phyloP scores from a whole-genome alignment of 2,329 filamentous ascomycete species.

The Penicillium sp. region DNA sequence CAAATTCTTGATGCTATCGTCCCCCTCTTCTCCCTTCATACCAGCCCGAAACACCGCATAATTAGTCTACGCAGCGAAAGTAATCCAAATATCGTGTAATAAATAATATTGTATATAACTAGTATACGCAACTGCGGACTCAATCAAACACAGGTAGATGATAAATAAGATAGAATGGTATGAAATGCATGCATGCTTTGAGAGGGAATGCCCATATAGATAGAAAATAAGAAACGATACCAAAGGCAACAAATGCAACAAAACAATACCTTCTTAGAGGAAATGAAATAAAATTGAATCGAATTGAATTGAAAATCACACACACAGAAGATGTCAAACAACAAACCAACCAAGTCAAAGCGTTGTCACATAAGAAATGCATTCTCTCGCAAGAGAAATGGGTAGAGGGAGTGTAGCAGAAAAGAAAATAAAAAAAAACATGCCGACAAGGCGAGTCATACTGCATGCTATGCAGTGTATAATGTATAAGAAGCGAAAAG shows the following conservation, averaged over 20 bases:
- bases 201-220: not conserved
- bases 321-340: not conserved
- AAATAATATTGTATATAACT: not conserved
- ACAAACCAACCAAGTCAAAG: not conserved
- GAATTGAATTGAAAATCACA: not conserved
- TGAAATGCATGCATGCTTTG: not conserved
- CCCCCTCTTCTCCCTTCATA: not conserved
- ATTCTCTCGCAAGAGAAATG: not conserved
- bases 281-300: not conserved
- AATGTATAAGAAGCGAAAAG: not conserved
- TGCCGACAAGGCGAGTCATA: slow-evolving; percentile 4
- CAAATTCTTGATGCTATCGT: not conserved
- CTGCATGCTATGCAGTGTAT: slow-evolving; percentile 2
- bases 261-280: not conserved
- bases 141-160: not conserved
- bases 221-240: not conserved
- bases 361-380: not conserved
- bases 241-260: too few relatives aligned
- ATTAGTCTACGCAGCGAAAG: not conserved
- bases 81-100: not conserved
- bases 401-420: not conserved
- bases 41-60: not conserved
- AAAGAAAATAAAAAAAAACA: not conserved
- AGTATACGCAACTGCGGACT: not conserved
- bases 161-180: too few relatives aligned